phyloP scores from a whole-genome alignment of 306 rosid species.

The Urtica urens region DNA sequence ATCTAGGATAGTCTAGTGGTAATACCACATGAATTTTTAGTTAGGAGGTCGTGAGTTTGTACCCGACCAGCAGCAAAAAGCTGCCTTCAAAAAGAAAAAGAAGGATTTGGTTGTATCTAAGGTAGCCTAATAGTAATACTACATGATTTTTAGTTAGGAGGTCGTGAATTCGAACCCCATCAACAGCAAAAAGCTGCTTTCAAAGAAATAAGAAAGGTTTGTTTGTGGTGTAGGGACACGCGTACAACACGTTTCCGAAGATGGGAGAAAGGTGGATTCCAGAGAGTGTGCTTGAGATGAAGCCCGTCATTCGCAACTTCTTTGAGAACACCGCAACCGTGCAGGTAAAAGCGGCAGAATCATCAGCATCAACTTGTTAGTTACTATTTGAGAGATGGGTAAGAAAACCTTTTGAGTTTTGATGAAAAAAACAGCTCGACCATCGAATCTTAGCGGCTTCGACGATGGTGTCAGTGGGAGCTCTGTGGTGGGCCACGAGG shows the following conservation, averaged over 20 bases:
- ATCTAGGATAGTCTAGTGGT: no score
- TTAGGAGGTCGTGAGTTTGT: no score
- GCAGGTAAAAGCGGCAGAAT: constrained; percentile 27
- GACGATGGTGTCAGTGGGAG: constrained; percentile 43
- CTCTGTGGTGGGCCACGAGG: constrained; percentile 69
- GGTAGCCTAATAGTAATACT: no score
- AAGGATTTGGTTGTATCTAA: no score
- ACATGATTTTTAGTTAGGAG: constrained; percentile 9
- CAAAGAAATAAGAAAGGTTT: no score
- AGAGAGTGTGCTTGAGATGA: constrained; percentile 55
- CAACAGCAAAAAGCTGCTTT: no score
- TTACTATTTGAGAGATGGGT: background rate
- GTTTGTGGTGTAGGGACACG: constrained; percentile 80
- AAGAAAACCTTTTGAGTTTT: background rate
- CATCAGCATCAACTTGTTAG: background rate
- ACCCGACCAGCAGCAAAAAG: no score
- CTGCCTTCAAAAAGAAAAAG: no score
- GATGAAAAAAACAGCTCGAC: constrained; percentile 41
- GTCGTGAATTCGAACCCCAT: no score
- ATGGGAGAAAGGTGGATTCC: constrained; percentile 89
- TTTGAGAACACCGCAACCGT: constrained; percentile 78
- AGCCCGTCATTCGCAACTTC: constrained; percentile 72
- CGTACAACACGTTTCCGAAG: constrained; percentile 77
- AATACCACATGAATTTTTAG: no score
- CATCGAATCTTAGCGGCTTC: constrained; percentile 78